phyloP scores from a whole-genome alignment of 108 stramenopile species.

The Conticribra weissflogii region DNA sequence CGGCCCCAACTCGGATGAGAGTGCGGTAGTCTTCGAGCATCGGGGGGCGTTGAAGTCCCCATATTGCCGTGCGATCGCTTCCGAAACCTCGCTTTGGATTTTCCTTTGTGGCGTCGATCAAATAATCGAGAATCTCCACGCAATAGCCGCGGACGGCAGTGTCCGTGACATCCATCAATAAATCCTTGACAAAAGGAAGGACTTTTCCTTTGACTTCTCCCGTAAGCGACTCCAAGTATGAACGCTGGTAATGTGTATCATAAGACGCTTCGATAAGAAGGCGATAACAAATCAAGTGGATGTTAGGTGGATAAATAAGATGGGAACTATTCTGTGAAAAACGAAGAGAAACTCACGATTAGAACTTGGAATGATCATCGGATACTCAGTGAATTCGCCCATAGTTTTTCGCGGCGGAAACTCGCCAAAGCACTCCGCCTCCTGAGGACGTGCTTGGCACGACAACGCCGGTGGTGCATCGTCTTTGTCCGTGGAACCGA shows the following conservation, averaged over 20 bases:
- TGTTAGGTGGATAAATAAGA: no score
- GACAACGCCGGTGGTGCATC: conserved; percentile 74
- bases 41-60: conserved; percentile 88
- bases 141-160: conserved; percentile 66
- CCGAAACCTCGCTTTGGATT: conserved; percentile 81
- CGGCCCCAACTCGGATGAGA: conserved; percentile 48
- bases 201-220: conserved; percentile 18
- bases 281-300: no score
- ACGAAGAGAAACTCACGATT: no score
- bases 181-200: conserved; percentile 30
- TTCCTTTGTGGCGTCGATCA: conserved; percentile 59
- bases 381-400: conserved; percentile 71
- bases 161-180: conserved; percentile 55
- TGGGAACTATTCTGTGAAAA: no score
- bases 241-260: conserved; percentile 58
- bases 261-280: no score
- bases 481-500: conserved; percentile 62
- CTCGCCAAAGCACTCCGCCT: conserved; percentile 89
- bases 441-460: conserved; percentile 89
- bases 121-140: conserved; percentile 63
- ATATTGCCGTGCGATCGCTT: conserved; percentile 66
- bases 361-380: conserved; percentile 83
- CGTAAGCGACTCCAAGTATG: conserved; percentile 59
- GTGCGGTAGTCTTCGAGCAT: conserved; percentile 64
- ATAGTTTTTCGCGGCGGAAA: conserved; percentile 78